These are phyloP conservation scores for Apiotrichum siamense DNA, from an alignment of 1,284 basidiomycete species.

Conservation along the genomic window DNA sequence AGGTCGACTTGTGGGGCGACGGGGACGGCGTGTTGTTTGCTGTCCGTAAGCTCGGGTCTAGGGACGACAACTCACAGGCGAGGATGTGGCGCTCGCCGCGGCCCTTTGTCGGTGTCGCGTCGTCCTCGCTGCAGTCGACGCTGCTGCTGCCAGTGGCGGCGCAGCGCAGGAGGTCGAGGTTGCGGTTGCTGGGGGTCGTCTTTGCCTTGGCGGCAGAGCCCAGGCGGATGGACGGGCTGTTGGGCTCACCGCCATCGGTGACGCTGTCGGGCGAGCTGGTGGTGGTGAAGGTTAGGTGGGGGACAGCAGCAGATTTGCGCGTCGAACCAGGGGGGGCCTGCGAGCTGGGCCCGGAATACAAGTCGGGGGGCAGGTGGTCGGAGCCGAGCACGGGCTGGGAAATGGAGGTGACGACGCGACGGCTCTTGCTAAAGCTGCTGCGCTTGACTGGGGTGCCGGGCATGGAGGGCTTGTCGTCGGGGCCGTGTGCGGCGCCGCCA, in stretches of 20 bases:
- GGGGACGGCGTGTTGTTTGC: conserved; percentile 25
- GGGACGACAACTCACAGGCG: neutral
- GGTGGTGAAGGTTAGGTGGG: conserved; percentile 32
- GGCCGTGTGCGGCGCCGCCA: conserved; percentile 3
- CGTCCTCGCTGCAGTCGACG: conserved; percentile 41
- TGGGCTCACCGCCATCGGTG: conserved; percentile 43
- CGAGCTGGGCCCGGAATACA: conserved; percentile 4
- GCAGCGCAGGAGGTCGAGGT: conserved; percentile 33
- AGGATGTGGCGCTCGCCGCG: conserved; percentile 18
- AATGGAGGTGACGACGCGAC: conserved; percentile 12
- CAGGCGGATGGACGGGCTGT: conserved; percentile 34
- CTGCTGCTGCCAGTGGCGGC: conserved; percentile 29
- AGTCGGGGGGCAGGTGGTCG: neutral
- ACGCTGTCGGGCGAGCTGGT: conserved; percentile 40
- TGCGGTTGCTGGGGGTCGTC: neutral
- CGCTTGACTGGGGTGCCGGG: conserved; percentile 48
- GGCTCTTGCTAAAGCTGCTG: conserved; percentile 28
- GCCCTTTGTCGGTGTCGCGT: conserved; percentile 45
- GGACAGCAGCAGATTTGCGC: conserved; percentile 14
- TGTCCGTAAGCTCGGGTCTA: neutral
- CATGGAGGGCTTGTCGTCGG: conserved; percentile 41
- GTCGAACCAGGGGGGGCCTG: conserved; percentile 13
- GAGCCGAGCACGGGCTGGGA: conserved; percentile 13
- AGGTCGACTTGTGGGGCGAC: conserved; percentile 16
- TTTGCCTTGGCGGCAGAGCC: conserved; percentile 13